Evolutionary conservation across 805 yeast species (phyloP).

Genomic region (Cyberlindnera maritima): DNA sequence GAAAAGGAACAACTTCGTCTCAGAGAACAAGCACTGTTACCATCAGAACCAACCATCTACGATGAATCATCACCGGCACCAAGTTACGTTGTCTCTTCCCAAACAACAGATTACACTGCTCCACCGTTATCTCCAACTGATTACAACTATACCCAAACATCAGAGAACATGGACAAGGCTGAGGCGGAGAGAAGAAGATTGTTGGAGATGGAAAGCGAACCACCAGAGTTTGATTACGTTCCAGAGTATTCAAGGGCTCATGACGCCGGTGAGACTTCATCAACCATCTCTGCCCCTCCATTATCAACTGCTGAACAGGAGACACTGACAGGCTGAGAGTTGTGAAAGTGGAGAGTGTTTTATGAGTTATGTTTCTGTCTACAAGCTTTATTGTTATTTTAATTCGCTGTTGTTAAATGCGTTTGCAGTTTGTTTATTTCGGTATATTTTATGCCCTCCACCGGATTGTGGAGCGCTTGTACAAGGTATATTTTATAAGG

Average conservation of each 20-base stretch:
- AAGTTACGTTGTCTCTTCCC: slow-evolving; percentile 14
- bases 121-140: slow-evolving; percentile 10
- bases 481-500: background rate
- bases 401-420: background rate
- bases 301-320: background rate
- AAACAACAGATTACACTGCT: slow-evolving; percentile 5
- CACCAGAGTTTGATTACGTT: slow-evolving; percentile 33
- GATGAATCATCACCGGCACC: slow-evolving; percentile 20
- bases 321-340: background rate
- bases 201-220: slow-evolving; percentile 39
- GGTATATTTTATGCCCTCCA: background rate
- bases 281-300: background rate
- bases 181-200: slow-evolving; percentile 39
- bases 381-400: background rate
- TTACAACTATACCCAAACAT: background rate
- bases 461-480: background rate
- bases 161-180: slow-evolving; percentile 32
- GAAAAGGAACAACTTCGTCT: slow-evolving; percentile 58
- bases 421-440: background rate
- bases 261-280: slow-evolving; percentile 1
- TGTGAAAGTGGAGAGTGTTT: background rate
- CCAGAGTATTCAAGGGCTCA: slow-evolving; percentile 23
- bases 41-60: slow-evolving; percentile 47
- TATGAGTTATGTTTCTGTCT: background rate
- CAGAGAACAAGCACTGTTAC: slow-evolving; percentile 58